phyloP scores from a whole-genome alignment of 176 grass and related monocot species.

The Melocanna baccifera region DNA sequence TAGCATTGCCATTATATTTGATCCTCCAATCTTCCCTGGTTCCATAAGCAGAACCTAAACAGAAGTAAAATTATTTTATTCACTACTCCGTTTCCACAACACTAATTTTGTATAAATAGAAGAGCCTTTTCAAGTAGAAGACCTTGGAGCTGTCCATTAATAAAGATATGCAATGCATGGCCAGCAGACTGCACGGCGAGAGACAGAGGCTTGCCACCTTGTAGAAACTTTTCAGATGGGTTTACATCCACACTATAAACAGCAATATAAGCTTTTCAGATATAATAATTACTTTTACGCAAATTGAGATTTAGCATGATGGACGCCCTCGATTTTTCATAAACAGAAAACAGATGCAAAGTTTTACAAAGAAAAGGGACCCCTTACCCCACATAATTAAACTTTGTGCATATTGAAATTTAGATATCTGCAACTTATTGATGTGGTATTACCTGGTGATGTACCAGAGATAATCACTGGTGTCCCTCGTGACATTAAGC shows the following conservation, averaged over 20 bases:
- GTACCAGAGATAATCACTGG: slow-evolving; percentile 96
- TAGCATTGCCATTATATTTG: slow-evolving; percentile 62
- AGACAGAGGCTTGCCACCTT: slow-evolving; percentile 60
- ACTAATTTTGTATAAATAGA: not conserved
- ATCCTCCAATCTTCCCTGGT: slow-evolving; percentile 90
- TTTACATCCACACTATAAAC: slow-evolving; percentile 71
- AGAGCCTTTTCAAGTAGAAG: not conserved
- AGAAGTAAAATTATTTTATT: slow-evolving; percentile 27
- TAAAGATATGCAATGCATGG: slow-evolving; percentile 78
- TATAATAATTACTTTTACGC: not conserved
- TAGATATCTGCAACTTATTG: not conserved
- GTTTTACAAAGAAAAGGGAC: not conserved
- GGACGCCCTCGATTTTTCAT: not conserved
- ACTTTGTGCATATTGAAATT: not conserved
- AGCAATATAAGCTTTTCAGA: slow-evolving; percentile 20
- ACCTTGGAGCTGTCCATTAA: slow-evolving; percentile 94
- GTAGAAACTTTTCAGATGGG: slow-evolving; percentile 74
- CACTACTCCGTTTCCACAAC: not conserved
- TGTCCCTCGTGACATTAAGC: slow-evolving; percentile 87
- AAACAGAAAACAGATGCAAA: slow-evolving; percentile 2
- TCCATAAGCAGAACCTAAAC: slow-evolving; percentile 86
- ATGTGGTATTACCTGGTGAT: slow-evolving; percentile 62
- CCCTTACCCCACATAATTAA: not conserved
- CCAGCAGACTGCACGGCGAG: slow-evolving; percentile 87
- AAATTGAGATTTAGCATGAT: not conserved